Base-by-base conservation (phyloP, 306 rosid genomes). In the Myrica gale region DNA sequence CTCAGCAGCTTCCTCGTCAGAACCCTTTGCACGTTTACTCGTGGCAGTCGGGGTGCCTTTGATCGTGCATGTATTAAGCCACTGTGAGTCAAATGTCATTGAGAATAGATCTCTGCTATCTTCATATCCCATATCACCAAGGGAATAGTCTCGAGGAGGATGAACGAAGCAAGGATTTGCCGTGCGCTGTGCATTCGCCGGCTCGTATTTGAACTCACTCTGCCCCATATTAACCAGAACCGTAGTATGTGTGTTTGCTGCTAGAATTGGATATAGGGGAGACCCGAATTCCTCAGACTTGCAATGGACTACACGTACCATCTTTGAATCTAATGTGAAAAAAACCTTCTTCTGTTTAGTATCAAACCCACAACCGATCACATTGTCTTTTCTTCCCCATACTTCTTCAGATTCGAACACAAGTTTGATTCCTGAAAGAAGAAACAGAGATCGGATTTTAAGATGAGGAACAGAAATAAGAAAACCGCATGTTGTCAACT, bases 31-130 rank as follows among this genome's bases (percentile, higher is more conserved):
- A 43, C 55, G 41, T 72, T 43, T 82, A 23, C 51, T 71, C 32
- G 54, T 67, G 63, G 60, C 69, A 43, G 76, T 75, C 32, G 75
- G 86, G 74, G 54, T 84, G 63, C 82, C 89, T 84, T 72, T 90
- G 20, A 78, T 54, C 53, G 84, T 42, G 3, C 82, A 20, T 23
- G 78, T 68, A 70, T 88, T 79, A 54, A 74, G 83, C 90, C 95
- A 86, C 75, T 88, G 95, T 62, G 98, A 82, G 71, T 95, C 97
- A 23, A 95, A 90, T 82, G 90, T 85, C 97, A 92, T 90, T 37
- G 99, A 95, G 84, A 95, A 95, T 9, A 95, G 92, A 81, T 95
- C 99, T 74, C 81, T 88, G 83, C 97, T 92, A 61, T 92, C 99
- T 78, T 95, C 97, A 57, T 87, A 89, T 42, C 90, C 92, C 39